Conservation (phyloP, 2,329 filamentous ascomycete species). For the Aspergillus sergii region DNA sequence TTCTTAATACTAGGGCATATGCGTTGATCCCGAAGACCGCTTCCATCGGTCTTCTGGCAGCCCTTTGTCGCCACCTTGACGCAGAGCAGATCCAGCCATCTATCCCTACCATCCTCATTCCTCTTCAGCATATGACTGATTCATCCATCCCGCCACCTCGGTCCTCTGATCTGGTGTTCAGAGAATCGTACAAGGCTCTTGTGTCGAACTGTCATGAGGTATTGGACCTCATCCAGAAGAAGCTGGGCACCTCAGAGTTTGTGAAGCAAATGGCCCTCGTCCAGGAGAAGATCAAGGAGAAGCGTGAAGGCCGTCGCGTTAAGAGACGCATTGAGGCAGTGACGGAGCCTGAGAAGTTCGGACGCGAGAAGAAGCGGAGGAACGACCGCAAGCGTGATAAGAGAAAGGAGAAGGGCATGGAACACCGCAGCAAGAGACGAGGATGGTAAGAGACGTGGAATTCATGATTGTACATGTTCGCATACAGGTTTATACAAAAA, state of each 20-base stretch:
- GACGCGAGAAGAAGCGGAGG: conserved; percentile 78
- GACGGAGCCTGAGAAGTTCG: conserved; percentile 75
- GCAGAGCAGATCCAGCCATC: conserved; percentile 61
- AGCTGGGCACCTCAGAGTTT: conserved; percentile 78
- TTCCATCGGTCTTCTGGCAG: conserved; percentile 72
- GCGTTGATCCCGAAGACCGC: conserved; percentile 74
- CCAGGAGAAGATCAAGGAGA: conserved; percentile 69
- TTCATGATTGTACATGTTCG: conserved; percentile 21
- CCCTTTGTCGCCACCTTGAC: conserved; percentile 66
- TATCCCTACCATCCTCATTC: conserved; percentile 65
- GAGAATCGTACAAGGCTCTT: conserved; percentile 68
- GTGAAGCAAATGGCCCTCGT: conserved; percentile 73
- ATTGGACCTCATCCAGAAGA: conserved; percentile 81
- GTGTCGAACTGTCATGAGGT: conserved; percentile 73
- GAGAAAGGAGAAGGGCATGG: conserved; percentile 74
- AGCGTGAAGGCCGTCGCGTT: conserved; percentile 71
- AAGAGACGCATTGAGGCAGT: conserved; percentile 93
- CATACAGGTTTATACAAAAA: conserved; percentile 20
- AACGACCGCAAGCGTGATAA: conserved; percentile 81
- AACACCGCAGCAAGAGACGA: conserved; percentile 71
- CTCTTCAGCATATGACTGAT: conserved; percentile 83
- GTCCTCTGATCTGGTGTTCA: conserved; percentile 71
- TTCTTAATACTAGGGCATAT: conserved; percentile 61
- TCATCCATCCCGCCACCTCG: conserved; percentile 71
- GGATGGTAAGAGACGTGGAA: conserved; percentile 59